phyloP scores from a whole-genome alignment of 139 green algal genomes.

The Gonium pectorale region DNA sequence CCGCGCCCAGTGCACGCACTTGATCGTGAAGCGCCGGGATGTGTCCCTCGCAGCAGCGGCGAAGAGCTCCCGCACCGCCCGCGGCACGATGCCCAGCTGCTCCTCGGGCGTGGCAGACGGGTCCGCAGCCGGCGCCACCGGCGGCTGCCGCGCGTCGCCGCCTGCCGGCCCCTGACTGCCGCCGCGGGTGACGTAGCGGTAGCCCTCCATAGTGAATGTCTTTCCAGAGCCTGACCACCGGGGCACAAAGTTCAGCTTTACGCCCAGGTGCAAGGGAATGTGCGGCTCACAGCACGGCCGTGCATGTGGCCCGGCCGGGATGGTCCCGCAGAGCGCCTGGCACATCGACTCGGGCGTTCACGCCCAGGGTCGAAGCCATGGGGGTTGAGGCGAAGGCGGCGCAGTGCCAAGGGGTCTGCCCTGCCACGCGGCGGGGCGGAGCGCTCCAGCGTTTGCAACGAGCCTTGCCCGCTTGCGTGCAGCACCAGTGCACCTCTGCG shows the following conservation, averaged over 20 bases:
- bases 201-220: slow-evolving; percentile 74
- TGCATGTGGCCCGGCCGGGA: too few relatives aligned
- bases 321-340: too few relatives aligned
- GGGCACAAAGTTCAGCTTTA: too few relatives aligned
- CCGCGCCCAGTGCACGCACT: not conserved
- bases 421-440: not conserved
- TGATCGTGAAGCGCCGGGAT: slow-evolving; percentile 35
- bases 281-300: too few relatives aligned
- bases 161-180: not conserved
- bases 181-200: slow-evolving; percentile 42
- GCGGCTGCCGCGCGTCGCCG: not conserved
- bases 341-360: too few relatives aligned
- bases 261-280: too few relatives aligned
- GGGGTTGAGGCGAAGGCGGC: too few relatives aligned
- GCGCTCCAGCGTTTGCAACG: too few relatives aligned
- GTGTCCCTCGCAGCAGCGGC: not conserved
- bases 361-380: too few relatives aligned
- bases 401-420: not conserved
- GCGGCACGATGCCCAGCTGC: slow-evolving; percentile 63
- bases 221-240: slow-evolving; percentile 71
- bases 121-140: slow-evolving; percentile 36
- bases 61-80: slow-evolving; percentile 58
- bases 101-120: slow-evolving; percentile 44
- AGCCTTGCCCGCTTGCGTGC: too few relatives aligned
- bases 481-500: too few relatives aligned